Conservation (phyloP, 1,284 basidiomycete species). For the Sphagnurus paluster region DNA sequence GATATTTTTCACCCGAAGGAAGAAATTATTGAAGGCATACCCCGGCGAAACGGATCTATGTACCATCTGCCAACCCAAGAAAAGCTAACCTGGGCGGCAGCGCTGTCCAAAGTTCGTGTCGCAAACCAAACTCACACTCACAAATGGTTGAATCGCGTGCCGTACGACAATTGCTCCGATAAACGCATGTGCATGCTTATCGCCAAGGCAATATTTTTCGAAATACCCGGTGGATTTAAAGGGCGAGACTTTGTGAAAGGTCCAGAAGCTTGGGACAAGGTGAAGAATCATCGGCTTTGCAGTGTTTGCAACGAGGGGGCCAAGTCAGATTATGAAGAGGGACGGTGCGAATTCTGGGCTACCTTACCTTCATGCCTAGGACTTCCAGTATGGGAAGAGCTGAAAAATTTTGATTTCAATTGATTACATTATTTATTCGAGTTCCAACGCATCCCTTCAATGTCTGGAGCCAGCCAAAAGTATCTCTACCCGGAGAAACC, state of each 20-base stretch:
- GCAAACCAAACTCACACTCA: neutral
- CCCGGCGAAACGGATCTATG: neutral
- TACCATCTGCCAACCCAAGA: neutral
- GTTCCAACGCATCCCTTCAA: too few relatives aligned
- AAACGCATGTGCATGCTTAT: neutral
- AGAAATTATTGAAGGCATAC: neutral
- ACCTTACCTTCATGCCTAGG: neutral
- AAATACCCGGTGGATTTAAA: neutral
- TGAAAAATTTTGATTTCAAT: neutral
- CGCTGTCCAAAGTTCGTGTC: neutral
- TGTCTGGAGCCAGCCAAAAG: too few relatives aligned
- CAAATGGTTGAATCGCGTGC: neutral
- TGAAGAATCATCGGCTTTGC: neutral
- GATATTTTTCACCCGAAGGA: too few relatives aligned
- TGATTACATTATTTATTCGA: neutral
- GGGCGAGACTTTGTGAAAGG: too few relatives aligned
- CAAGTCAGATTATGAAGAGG: neutral
- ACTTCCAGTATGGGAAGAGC: neutral
- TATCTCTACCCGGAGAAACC: too few relatives aligned
- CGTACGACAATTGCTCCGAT: neutral
- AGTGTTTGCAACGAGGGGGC: neutral
- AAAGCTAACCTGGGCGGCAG: neutral
- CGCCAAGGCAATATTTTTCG: neutral
- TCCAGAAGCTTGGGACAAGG: neutral
- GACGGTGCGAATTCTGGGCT: neutral